Evolutionary conservation across 148 eudicot genomes (phyloP).

Genomic region (Persicaria tinctoria): DNA sequence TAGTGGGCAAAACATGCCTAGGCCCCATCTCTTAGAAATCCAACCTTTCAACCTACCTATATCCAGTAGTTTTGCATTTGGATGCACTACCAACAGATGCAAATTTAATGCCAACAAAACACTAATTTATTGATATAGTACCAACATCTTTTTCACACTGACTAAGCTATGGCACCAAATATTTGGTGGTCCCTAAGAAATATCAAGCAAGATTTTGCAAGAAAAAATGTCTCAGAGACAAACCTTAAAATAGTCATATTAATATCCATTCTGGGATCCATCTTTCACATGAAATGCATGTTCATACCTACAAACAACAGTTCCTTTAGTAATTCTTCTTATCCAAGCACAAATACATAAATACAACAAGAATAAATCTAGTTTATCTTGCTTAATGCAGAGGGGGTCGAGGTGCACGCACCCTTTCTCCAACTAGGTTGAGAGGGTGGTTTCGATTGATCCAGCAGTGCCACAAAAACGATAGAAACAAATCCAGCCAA

Average conservation of each 20-base stretch:
- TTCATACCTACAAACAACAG: background rate
- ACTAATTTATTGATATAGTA: constrained; percentile 1
- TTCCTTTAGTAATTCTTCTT: background rate
- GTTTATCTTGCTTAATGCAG: too few relatives aligned
- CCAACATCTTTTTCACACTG: constrained; percentile 1
- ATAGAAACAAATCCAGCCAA: too few relatives aligned
- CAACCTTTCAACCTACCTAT: constrained; percentile 2
- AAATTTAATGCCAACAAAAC: constrained; percentile 4
- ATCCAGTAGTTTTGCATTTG: constrained; percentile 9
- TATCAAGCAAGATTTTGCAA: constrained; percentile 7
- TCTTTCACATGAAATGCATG: background rate
- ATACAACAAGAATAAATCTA: background rate
- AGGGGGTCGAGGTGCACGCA: too few relatives aligned
- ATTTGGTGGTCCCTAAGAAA: constrained; percentile 9
- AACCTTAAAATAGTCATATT: constrained; percentile 3
- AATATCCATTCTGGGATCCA: background rate
- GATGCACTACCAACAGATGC: constrained; percentile 1
- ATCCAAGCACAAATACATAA: background rate
- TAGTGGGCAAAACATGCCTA: constrained; percentile 9
- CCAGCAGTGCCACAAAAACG: too few relatives aligned
- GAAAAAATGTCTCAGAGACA: background rate
- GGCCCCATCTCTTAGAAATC: constrained; percentile 5
- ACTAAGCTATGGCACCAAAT: constrained; percentile 9
- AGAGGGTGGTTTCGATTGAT: too few relatives aligned
- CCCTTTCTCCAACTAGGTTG: too few relatives aligned